Conservation (phyloP, 257 asterid species). For the Solanum virginianum region DNA sequence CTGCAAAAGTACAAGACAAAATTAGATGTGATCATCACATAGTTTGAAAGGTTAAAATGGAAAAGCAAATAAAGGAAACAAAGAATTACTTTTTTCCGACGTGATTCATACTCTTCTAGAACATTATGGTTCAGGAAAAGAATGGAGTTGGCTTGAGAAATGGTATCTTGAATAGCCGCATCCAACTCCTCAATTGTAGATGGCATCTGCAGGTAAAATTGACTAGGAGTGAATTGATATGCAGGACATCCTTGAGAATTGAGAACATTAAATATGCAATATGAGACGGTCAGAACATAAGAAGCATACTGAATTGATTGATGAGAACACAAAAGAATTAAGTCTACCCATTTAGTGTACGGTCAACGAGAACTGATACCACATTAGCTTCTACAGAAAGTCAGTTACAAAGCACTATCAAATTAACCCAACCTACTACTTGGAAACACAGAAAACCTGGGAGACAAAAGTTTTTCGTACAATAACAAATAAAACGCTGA, state of each 20-base stretch:
- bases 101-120: constrained; percentile 82
- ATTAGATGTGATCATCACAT: background rate
- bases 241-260: background rate
- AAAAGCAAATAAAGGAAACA: background rate
- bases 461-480: background rate
- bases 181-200: constrained; percentile 77
- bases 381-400: background rate
- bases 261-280: background rate
- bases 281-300: background rate
- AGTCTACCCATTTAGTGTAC: background rate
- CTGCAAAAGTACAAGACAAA: constrained; percentile 31
- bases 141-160: constrained; percentile 72
- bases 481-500: background rate
- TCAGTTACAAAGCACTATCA: background rate
- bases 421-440: background rate
- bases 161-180: constrained; percentile 70
- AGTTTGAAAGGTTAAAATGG: background rate
- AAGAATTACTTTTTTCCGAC: constrained; percentile 47
- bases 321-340: background rate
- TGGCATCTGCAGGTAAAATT: constrained; percentile 64
- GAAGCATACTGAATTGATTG: background rate
- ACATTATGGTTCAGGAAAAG: constrained; percentile 73
- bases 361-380: background rate
- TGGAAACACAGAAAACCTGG: background rate
- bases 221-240: constrained; percentile 1